Conservation (phyloP, 768 basidiomycete genomes). For the Russula sp. region DNA sequence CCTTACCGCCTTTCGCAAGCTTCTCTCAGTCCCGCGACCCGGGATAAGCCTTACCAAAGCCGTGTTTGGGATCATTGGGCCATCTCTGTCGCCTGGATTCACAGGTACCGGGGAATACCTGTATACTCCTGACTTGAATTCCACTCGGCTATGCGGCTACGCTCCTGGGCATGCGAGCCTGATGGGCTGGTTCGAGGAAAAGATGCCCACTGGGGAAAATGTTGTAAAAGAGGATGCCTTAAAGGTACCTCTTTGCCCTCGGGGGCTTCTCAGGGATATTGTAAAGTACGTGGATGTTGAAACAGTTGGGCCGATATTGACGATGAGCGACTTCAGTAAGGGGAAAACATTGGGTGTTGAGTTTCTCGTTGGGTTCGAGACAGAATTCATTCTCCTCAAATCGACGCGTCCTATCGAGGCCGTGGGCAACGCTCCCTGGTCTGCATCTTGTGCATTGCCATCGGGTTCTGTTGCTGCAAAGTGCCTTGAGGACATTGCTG, state of each 20-base stretch:
- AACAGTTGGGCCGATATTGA: background rate
- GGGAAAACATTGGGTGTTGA: slow-evolving; percentile 35
- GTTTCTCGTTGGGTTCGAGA: slow-evolving; percentile 65
- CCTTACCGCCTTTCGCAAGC: slow-evolving; percentile 44
- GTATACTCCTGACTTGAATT: slow-evolving; percentile 50
- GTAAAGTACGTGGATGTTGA: slow-evolving; percentile 39
- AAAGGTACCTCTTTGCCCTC: slow-evolving; percentile 52
- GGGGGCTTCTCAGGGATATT: slow-evolving; percentile 46
- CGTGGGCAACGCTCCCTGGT: slow-evolving; percentile 47
- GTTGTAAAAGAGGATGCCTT: slow-evolving; percentile 32
- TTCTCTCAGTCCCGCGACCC: slow-evolving; percentile 47
- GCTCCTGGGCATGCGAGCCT: slow-evolving; percentile 55
- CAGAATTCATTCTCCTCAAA: slow-evolving; percentile 62
- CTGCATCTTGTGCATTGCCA: slow-evolving; percentile 32
- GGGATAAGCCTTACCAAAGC: slow-evolving; percentile 46
- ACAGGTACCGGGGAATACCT: slow-evolving; percentile 52
- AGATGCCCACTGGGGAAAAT: slow-evolving; percentile 35
- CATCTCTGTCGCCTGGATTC: slow-evolving; percentile 45
- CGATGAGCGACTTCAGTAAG: slow-evolving; percentile 26
- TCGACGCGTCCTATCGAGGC: slow-evolving; percentile 41
- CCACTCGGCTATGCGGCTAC: slow-evolving; percentile 49
- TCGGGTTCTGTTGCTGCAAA: slow-evolving; percentile 43
- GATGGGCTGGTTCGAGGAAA: slow-evolving; percentile 66
- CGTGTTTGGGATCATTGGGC: slow-evolving; percentile 46
- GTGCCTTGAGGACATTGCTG: slow-evolving; percentile 54